These are phyloP conservation scores for Sporisorium scitamineum DNA, from an alignment of 1,284 basidiomycete genomes.

Conservation along the genomic window DNA sequence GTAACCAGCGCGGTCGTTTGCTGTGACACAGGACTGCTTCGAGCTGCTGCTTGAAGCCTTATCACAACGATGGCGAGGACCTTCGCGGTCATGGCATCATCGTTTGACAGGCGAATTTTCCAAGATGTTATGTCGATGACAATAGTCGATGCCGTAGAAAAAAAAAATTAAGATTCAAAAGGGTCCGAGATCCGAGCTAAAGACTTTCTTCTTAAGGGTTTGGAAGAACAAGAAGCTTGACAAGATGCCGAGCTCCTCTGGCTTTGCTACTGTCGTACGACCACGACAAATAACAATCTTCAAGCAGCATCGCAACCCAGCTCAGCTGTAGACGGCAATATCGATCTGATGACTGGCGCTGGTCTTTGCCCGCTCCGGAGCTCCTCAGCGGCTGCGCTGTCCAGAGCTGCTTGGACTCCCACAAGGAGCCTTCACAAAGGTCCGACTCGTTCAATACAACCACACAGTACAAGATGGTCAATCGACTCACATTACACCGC, in stretches of 20 bases:
- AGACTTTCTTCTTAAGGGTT: conserved; percentile 37
- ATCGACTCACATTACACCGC: neutral
- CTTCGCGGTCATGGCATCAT: conserved; percentile 45
- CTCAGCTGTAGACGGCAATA: neutral
- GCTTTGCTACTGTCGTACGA: neutral
- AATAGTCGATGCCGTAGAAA: neutral
- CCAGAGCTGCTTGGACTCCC: neutral
- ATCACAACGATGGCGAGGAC: conserved; percentile 42
- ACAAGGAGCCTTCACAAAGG: neutral
- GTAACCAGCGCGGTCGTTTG: conserved; percentile 16
- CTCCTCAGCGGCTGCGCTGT: neutral
- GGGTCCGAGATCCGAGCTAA: conserved; percentile 31
- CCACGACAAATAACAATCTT: neutral
- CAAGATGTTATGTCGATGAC: neutral
- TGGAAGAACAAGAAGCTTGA: conserved; percentile 2
- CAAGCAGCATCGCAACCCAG: neutral
- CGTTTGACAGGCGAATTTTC: neutral
- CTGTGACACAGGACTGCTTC: conserved; percentile 12
- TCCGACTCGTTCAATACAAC: neutral
- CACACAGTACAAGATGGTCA: neutral
- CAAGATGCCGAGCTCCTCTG: neutral
- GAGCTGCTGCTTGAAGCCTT: conserved; percentile 5
- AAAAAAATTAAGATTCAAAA: conserved; percentile 18
- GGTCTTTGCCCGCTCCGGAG: conserved; percentile 5
- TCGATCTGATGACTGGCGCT: conserved; percentile 1